Evolutionary conservation across 495 filamentous ascomycete genomes (phyloP), one percentile per base, ranked within the genome.

Genomic region (Aspergillus hancockii): DNA sequence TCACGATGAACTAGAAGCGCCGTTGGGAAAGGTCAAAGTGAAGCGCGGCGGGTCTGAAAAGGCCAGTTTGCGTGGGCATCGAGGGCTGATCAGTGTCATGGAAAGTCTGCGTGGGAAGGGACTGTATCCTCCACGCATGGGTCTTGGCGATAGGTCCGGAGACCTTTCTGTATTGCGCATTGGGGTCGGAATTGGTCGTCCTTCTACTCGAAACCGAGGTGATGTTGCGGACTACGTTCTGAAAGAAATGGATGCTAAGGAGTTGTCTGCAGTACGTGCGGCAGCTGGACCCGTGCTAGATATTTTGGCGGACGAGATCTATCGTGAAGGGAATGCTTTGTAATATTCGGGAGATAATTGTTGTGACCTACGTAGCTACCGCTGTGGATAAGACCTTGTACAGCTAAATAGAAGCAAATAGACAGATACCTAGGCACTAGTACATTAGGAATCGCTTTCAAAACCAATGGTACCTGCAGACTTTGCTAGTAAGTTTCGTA

Each of bases 1-100:
- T 28, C 90, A 96, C 72, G 92, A 96, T 65, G 92, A 96, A 66
- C 72, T 96, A 9, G 91, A 96, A 67, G 78, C 80, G 46, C 73
- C 78, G 23, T 63, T 90, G 12, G 90, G 91, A 1, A 82, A 79
- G 38, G 76, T 95, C 6, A 87, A 78, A 41, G 73, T 89, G 40
- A 85, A 71, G 63, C 77, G 68, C 49, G 83, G 79, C 2, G 83
- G 83, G 22, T 66, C 75, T 6, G 71, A 78, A 51, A 63, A 45
- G 75, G 83, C 82, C 49, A 86, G 71, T 68, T 71, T 77, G 36
- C 78, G 83, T 16, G 92, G 92, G 0, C 92, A 96, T 69, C 92
- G 93, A 59, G 92, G 92, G 6, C 60, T 96, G 41, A 90, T 88
- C 70, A 90, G 85, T 66, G 76, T 85, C 16, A 75, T 85, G 52